A percentile compares a stretch with the other conserved stretches of the same genome.
phyloP scores from a whole-genome alignment of 1,139 yeast species.

The Zygosaccharomyces pseudobailii region DNA sequence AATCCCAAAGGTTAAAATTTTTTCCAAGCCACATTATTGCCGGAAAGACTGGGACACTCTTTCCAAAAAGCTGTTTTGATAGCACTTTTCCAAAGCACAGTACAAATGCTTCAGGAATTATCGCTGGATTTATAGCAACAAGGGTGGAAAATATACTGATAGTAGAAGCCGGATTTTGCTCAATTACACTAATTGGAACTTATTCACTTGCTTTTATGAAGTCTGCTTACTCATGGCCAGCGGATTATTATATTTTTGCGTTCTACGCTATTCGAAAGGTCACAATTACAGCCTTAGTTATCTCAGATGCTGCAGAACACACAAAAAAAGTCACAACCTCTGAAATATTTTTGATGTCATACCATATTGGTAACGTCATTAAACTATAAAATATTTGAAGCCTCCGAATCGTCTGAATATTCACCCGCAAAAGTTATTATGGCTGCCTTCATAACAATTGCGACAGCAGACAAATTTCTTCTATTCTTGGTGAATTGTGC shows the following conservation, averaged over 20 bases:
- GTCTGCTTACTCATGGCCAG: constrained; percentile 35
- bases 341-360: constrained; percentile 18
- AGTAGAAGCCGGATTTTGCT: background rate
- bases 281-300: constrained; percentile 10
- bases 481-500: constrained; percentile 67
- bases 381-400: constrained; percentile 63
- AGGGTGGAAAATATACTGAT: too few species aligned
- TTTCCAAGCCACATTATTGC: constrained; percentile 34
- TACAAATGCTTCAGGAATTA: constrained; percentile 15
- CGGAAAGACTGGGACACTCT: constrained; percentile 34
- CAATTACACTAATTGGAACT: constrained; percentile 36
- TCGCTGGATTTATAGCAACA: background rate
- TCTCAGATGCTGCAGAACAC: constrained; percentile 29
- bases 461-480: too few species aligned
- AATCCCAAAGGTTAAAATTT: constrained; percentile 23
- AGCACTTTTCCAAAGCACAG: constrained; percentile 37
- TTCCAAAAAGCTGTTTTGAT: constrained; percentile 38
- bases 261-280: constrained; percentile 28
- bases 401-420: constrained; percentile 48
- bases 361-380: constrained; percentile 44
- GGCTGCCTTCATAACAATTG: constrained; percentile 2
- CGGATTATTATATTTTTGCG: constrained; percentile 38
- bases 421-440: constrained; percentile 34
- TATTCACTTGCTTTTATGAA: constrained; percentile 45
- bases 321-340: constrained; percentile 28